A percentile compares a stretch with the other conserved stretches of the same genome.
phyloP scores from a whole-genome alignment of 805 yeast species.

The Metschnikowia peoriensis region DNA sequence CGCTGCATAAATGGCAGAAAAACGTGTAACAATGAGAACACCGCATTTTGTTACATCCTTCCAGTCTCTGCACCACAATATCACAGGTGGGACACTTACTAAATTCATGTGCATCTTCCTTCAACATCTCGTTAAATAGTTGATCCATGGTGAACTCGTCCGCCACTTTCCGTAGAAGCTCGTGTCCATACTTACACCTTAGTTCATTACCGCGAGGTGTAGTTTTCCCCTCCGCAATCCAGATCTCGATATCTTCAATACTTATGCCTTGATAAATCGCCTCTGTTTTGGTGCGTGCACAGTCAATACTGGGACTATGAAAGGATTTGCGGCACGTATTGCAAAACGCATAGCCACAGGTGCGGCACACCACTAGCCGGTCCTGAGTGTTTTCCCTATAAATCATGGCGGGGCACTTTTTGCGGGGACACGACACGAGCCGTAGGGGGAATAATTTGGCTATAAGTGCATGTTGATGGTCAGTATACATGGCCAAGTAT shows the following conservation, averaged over 20 bases:
- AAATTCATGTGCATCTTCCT: slow-evolving; percentile 40
- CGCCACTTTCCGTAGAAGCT: slow-evolving; percentile 39
- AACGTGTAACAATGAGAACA: slow-evolving; percentile 47
- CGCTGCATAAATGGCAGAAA: slow-evolving; percentile 57
- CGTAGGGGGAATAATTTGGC: slow-evolving; percentile 46
- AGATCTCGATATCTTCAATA: slow-evolving; percentile 34
- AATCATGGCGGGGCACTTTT: slow-evolving; percentile 43
- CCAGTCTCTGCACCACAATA: slow-evolving; percentile 49
- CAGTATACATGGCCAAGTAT: slow-evolving; percentile 37
- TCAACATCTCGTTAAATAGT: slow-evolving; percentile 44
- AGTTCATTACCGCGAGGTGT: slow-evolving; percentile 33
- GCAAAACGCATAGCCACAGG: slow-evolving; percentile 56
- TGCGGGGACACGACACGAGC: slow-evolving; percentile 51
- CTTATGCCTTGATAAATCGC: slow-evolving; percentile 29
- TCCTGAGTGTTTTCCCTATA: slow-evolving; percentile 47
- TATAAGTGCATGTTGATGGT: slow-evolving; percentile 42
- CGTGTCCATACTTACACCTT: slow-evolving; percentile 45
- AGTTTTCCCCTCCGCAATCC: slow-evolving; percentile 30
- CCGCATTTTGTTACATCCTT: slow-evolving; percentile 65
- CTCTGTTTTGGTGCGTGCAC: slow-evolving; percentile 28
- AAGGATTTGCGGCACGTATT: slow-evolving; percentile 55
- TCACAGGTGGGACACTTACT: slow-evolving; percentile 54
- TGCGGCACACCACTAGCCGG: slow-evolving; percentile 46
- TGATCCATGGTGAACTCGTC: slow-evolving; percentile 47
- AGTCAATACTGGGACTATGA: slow-evolving; percentile 54